Base-by-base conservation (phyloP, 495 filamentous ascomycete genomes). In the Cudoniella acicularis region DNA sequence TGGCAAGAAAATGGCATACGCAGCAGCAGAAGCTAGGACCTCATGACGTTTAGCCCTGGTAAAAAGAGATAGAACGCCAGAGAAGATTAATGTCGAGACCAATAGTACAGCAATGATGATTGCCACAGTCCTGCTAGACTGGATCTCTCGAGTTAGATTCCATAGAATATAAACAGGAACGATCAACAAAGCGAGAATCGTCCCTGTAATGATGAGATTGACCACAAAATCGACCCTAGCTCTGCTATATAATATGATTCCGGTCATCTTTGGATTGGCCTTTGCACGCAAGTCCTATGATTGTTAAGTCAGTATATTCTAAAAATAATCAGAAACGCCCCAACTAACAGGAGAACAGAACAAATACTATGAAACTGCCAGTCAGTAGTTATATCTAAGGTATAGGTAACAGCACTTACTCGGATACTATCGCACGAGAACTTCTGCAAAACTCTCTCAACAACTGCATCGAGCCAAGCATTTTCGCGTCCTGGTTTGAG, bases 401-500 rank as follows among this genome's bases (percentile, higher is more conserved):
- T n/a, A n/a, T n/a, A n/a, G n/a, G n/a, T n/a, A n/a, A n/a, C n/a
- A n/a, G n/a, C n/a, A 36, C 30, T 36, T 13, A 36, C 30, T 36
- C 30, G 4, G 4, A 36, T 36, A 36, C 4, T 6, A 6, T 13
- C 13, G 30, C 30, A 4, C 13, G 30, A 36, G 6, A 36, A 6
- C 13, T 13, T 4, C 4, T 6, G 30, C 24, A 75, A 45, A 18
- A 47, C 25, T 21, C 64, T 65, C 30, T 72, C 72, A n/a, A 75
- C 61, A 0, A 63, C n/a, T 16, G 68, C 68, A 47, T 74, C 70
- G 26, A 75, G 68, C 66, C 72, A 73, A 45, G 68, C 64, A 56
- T 57, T 53, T 41, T 72, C 72, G 54, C 69, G 60, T 10, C 65
- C 64, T 4, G 70, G 68, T 21, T 63, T 27, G 2, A 75, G 59